Base-by-base conservation (phyloP, 306 rosid genomes). In the Prunus padus region DNA sequence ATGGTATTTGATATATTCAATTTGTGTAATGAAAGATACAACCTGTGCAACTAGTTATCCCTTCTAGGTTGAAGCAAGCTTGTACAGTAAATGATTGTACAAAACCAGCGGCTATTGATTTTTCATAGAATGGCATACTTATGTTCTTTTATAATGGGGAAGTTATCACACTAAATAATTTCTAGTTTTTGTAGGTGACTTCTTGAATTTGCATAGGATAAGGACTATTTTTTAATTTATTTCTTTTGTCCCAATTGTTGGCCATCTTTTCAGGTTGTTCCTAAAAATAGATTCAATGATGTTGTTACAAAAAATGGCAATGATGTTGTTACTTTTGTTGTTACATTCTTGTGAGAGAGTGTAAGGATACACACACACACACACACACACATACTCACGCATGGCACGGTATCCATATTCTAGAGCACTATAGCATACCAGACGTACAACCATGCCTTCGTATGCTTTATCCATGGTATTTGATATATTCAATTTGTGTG, bases 181-280 rank as follows among this genome's bases (percentile, higher is more conserved):
- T 23, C 14, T 57, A 57, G 13, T 11, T 23, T 57, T 22, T 23
- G 40, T 25, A 46, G 31, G 40, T 23, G 25, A 37, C 31, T 64
- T 6, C 61, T 45, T 33, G 50, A 61, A 70, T 49, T n/a, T 46
- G 8, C 16, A 46, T 20, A 75, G 61, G 67, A 31, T 46, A 11
- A 42, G 16, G 42, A 49, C n/a, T 33, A 25, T 22, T 62, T 37
- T 55, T 42, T 33, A 33, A 14, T 55, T 73, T 22, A 13, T 75
- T 67, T 52, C 68, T 16, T 74, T 30, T 75, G 31, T 63, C 31
- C 66, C 55, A 65, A 66, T 10, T 40, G 62, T 59, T 75, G 64
- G 63, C 64, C 72, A 64, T 70, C 74, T 70, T 78, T 84, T 78
- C 91, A 94, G 97, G 98, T 65, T 79, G 85, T 94, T 78, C 97